Base-by-base conservation (phyloP, 768 basidiomycete genomes). In the Hirschioporus abietinus region DNA sequence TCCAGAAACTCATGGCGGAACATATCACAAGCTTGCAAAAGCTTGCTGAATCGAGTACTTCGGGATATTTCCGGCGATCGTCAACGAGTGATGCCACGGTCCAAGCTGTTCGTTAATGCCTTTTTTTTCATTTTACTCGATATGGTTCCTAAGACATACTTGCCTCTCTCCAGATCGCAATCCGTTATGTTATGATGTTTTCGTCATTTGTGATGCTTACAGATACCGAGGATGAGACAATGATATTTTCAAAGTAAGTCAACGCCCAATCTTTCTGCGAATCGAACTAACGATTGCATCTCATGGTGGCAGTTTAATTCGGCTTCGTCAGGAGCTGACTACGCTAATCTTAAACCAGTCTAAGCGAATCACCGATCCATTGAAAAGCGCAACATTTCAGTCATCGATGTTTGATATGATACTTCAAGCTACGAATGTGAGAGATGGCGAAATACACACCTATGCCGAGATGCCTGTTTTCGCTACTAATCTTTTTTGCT, bases 181-280 rank as follows among this genome's bases (percentile, higher is more conserved):
- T 81, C 63, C 86, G 88, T 66, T 99, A 99, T 75, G 82, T 89
- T 17, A 80, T 80, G 18, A 74, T 97, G 72, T 99, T 99, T 81
- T 89, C 88, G 67, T 87, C 90, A 1, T 87, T 95, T 69, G 87
- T 96, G 24, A 84, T 86, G 30, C 78, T 99, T 69, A 93, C 92
- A 2, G 85, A 84, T 52, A 89, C 92, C 68, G 89, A 88, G 58
- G 94, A 97, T 70, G 96, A 97, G 74, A 93, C 93, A 9, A 97
- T 98, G 95, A 91, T 99, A 61, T 97, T 97, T 73, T 87, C 91
- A 25, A 95, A 95, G 96, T 96, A 73, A 70, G 88, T 74, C 10
- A 17, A 23, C 63, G 42, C 34, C n/a, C 18, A 59, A 42, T 58
- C 35, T 9, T 17, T 4, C 35, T 1, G 60, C 24, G 59, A 23